Percentiles rank a stretch among this genome's conserved stretches.
These are phyloP conservation scores for Coniella lustricola DNA, from an alignment of 2,329 filamentous ascomycete species.

Conservation along the genomic window DNA sequence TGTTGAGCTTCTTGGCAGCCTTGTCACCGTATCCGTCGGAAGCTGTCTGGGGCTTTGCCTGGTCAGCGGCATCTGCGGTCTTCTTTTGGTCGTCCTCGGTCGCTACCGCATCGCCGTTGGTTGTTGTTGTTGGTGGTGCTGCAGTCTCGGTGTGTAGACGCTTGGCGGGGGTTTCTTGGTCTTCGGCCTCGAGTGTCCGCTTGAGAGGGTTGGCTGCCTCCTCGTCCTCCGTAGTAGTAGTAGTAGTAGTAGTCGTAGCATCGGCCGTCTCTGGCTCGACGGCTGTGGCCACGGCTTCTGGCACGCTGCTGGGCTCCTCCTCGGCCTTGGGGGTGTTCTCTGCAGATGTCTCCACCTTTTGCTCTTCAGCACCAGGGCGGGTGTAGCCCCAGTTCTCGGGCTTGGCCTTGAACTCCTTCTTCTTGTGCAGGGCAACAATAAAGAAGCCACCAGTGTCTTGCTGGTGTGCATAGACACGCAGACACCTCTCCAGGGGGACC, in stretches of 20 bases:
- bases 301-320: not conserved
- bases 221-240: not conserved
- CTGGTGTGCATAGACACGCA: conserved; percentile 89
- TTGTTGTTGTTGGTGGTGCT: not conserved
- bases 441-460: conserved; percentile 98
- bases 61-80: conserved; percentile 11
- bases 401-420: conserved; percentile 72
- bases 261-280: not conserved
- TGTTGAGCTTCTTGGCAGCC: conserved; percentile 33
- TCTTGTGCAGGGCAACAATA: conserved; percentile 91
- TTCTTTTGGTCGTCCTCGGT: conserved; percentile 3
- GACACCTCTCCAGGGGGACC: conserved; percentile 81
- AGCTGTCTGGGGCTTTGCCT: conserved; percentile 19
- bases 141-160: conserved; percentile 15
- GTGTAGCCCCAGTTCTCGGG: conserved; percentile 50
- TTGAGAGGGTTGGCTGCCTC: conserved; percentile 10
- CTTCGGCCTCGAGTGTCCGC: conserved; percentile 15
- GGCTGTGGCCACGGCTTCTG: not conserved
- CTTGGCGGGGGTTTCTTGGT: conserved; percentile 9
- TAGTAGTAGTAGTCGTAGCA: too few species aligned
- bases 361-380: conserved; percentile 1
- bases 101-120: conserved; percentile 6
- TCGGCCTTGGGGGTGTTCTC: conserved; percentile 5
- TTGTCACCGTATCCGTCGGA: conserved; percentile 22
- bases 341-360: conserved; percentile 4